Evolutionary conservation across 768 basidiomycete species (phyloP).

Genomic region (Naganishia antarctica): DNA sequence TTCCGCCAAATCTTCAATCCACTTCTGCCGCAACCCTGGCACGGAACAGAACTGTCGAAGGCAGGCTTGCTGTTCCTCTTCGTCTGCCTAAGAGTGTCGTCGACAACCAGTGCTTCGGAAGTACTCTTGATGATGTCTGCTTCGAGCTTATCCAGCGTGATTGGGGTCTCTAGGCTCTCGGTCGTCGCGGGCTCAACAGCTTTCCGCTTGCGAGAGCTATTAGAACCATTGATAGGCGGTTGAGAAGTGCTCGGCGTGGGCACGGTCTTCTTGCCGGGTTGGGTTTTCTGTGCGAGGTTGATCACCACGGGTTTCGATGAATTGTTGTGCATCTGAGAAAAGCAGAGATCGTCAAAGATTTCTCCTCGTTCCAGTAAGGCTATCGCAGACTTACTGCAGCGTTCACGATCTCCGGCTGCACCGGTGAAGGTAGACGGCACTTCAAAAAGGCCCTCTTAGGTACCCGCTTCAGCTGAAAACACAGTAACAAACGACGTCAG

Average conservation of each 20-base stretch:
- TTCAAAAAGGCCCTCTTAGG: not conserved
- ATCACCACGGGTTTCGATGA: not conserved
- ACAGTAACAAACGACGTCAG: not conserved
- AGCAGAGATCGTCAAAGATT: not conserved
- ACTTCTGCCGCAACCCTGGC: slow-evolving; percentile 3
- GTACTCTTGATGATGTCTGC: slow-evolving; percentile 2
- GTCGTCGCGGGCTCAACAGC: not conserved
- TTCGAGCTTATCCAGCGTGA: slow-evolving; percentile 4
- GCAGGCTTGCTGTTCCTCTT: not conserved
- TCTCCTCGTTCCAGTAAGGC: not conserved
- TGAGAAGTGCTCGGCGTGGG: not conserved
- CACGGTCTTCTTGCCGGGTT: not conserved
- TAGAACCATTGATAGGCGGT: not conserved
- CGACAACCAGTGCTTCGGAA: not conserved
- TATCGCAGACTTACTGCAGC: not conserved
- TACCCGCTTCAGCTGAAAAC: slow-evolving; percentile 4
- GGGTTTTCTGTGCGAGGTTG: not conserved
- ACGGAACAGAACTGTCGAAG: not conserved
- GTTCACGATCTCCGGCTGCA: not conserved
- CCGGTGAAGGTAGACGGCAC: slow-evolving; percentile 5
- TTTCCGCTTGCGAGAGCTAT: slow-evolving; percentile 1
- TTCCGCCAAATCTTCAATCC: slow-evolving; percentile 4
- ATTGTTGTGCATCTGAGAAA: not conserved
- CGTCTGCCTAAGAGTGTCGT: not conserved
- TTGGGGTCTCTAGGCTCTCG: not conserved